phyloP scores from a whole-genome alignment of 192 early-diverging fungal species.

The Thamnidium elegans region DNA sequence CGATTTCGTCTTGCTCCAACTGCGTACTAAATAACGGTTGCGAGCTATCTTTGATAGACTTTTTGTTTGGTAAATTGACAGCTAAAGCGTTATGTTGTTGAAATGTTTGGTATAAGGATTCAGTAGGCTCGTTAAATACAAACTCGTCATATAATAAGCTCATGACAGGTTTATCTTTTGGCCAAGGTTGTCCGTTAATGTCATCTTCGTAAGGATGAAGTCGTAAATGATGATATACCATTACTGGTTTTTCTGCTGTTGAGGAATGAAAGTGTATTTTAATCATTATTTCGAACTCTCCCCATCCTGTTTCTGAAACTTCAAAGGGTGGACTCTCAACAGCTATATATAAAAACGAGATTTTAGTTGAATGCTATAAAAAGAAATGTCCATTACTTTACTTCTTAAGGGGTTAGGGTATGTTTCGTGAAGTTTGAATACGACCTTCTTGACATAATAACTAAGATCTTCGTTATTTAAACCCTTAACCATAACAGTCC shows the following conservation, averaged over 20 bases:
- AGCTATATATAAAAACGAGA: constrained; percentile 35
- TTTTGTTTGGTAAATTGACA: constrained; percentile 30
- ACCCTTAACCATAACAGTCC: constrained; percentile 88
- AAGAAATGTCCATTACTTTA: constrained; percentile 22
- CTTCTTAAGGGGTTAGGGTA: constrained; percentile 72
- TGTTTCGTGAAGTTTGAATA: constrained; percentile 95
- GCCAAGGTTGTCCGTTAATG: constrained; percentile 47
- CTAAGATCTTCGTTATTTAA: constrained; percentile 85
- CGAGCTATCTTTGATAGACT: constrained; percentile 21
- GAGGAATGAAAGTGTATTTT: constrained; percentile 82
- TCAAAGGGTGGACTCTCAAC: constrained; percentile 87
- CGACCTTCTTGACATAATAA: constrained; percentile 83
- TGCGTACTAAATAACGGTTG: constrained; percentile 31
- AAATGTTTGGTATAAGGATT: constrained; percentile 33
- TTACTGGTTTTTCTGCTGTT: constrained; percentile 76
- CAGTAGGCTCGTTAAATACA: constrained; percentile 47
- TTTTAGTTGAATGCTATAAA: neutral
- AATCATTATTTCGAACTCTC: constrained; percentile 96
- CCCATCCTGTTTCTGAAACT: constrained; percentile 97
- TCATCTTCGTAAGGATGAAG: constrained; percentile 86
- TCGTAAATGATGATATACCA: constrained; percentile 86
- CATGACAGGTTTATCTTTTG: constrained; percentile 63
- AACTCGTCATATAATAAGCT: constrained; percentile 83
- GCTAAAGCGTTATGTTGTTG: constrained; percentile 29
- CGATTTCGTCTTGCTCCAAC: constrained; percentile 38